Conservation (phyloP, 768 basidiomycete species). For the Rhizopogon salebrosus region DNA sequence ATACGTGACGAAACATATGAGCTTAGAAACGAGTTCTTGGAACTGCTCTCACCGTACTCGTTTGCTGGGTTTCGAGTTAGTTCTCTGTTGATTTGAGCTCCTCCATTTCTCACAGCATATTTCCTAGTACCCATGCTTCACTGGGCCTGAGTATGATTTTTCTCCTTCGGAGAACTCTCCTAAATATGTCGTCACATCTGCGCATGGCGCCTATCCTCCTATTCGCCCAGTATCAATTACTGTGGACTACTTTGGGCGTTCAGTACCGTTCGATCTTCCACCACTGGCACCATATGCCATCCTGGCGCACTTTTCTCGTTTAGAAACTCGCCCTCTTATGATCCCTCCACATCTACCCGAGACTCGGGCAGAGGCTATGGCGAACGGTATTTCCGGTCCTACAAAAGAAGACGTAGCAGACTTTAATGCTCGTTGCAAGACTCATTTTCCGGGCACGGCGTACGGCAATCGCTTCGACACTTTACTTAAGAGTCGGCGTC, state of each 20-base stretch:
- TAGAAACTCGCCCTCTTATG: conserved; percentile 28
- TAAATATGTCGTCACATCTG: conserved; percentile 9
- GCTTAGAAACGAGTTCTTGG: conserved; percentile 28
- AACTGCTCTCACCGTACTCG: conserved; percentile 38
- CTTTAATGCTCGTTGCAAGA: conserved; percentile 38
- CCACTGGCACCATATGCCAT: conserved; percentile 42
- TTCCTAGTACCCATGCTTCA: conserved; percentile 33
- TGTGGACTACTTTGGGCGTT: conserved; percentile 40
- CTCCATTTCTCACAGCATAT: conserved; percentile 7
- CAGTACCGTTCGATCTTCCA: conserved; percentile 31
- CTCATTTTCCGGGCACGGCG: conserved; percentile 26
- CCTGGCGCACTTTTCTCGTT: conserved; percentile 41
- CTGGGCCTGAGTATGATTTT: conserved; percentile 31
- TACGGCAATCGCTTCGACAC: conserved; percentile 17
- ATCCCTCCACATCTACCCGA: conserved; percentile 38
- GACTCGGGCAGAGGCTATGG: conserved; percentile 30
- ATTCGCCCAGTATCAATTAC: conserved; percentile 24
- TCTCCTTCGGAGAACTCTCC: conserved; percentile 10
- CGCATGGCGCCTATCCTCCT: conserved; percentile 24
- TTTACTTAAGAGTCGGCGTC: conserved; percentile 23
- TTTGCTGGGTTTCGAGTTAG: conserved; percentile 47
- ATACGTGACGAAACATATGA: conserved; percentile 30
- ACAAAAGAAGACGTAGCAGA: conserved; percentile 42
- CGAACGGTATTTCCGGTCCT: conserved; percentile 31
- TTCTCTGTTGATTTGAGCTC: conserved; percentile 4